Conservation (phyloP, 2,329 filamentous ascomycete species). For the Colletotrichum zoysiae region DNA sequence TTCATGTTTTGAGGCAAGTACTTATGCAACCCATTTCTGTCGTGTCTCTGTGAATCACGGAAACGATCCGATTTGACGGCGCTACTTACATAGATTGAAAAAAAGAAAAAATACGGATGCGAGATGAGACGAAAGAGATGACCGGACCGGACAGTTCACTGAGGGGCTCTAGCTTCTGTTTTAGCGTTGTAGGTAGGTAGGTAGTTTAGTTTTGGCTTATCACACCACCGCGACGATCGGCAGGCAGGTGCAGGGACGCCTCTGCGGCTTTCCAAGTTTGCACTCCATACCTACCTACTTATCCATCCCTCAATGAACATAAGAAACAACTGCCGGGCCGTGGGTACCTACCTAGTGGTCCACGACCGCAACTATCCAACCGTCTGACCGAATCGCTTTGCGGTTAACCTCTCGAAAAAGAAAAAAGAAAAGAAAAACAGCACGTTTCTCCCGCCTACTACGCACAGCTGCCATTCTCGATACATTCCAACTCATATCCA, state of each 20-base stretch:
- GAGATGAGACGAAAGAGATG: slow-evolving; percentile 24
- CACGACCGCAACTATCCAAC: slow-evolving; percentile 2
- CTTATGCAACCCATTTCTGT: background rate
- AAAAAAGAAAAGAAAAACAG: background rate
- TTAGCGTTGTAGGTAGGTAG: slow-evolving; percentile 19
- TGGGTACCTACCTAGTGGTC: slow-evolving; percentile 1
- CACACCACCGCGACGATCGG: slow-evolving; percentile 12
- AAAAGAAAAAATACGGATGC: background rate
- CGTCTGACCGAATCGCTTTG: background rate
- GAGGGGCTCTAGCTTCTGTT: slow-evolving; percentile 36
- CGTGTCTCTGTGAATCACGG: slow-evolving; percentile 4
- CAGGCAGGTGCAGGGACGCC: slow-evolving; percentile 23
- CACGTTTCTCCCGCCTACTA: background rate
- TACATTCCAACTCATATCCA: background rate
- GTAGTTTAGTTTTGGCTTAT: slow-evolving; percentile 4
- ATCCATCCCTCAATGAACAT: slow-evolving; percentile 3
- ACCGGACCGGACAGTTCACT: slow-evolving; percentile 15
- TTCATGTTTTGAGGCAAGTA: too few species aligned
- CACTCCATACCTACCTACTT: background rate
- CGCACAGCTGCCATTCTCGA: background rate
- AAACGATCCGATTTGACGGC: slow-evolving; percentile 30
- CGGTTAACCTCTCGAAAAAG: background rate
- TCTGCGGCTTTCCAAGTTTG: slow-evolving; percentile 2
- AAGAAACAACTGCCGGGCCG: slow-evolving; percentile 32
- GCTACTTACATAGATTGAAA: slow-evolving; percentile 1